Conservation (phyloP, 495 filamentous ascomycete species). For the Acidomyces sp. region DNA sequence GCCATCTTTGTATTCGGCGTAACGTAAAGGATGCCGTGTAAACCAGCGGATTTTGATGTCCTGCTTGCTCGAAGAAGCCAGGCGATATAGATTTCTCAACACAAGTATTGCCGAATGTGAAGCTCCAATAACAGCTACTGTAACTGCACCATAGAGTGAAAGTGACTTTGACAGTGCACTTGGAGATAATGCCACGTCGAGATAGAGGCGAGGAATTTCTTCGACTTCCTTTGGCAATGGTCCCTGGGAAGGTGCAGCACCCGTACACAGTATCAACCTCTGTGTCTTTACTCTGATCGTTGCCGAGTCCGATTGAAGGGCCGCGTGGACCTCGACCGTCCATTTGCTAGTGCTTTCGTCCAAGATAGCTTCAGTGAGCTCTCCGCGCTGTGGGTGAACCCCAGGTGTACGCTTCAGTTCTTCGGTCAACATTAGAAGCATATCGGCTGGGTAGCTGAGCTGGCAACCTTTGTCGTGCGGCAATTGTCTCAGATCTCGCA, state of each 20-base stretch:
- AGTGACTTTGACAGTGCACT: slow-evolving; percentile 35
- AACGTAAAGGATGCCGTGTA: slow-evolving; percentile 45
- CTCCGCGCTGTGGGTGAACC: slow-evolving; percentile 3
- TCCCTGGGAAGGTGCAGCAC: slow-evolving; percentile 37
- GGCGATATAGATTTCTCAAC: slow-evolving; percentile 43
- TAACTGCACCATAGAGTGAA: slow-evolving; percentile 26
- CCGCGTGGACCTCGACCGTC: not conserved
- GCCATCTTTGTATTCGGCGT: slow-evolving; percentile 47
- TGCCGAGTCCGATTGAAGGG: not conserved
- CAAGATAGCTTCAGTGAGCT: slow-evolving; percentile 3
- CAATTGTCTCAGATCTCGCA: slow-evolving; percentile 7
- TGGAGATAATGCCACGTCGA: slow-evolving; percentile 45
- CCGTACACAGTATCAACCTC: slow-evolving; percentile 46
- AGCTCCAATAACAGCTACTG: slow-evolving; percentile 44
- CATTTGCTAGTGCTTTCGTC: slow-evolving; percentile 5
- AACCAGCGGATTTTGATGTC: slow-evolving; percentile 47
- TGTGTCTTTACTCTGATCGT: slow-evolving; percentile 8
- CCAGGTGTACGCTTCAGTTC: slow-evolving; percentile 9
- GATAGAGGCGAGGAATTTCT: slow-evolving; percentile 32
- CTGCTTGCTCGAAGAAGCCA: slow-evolving; percentile 38
- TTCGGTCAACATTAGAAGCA: slow-evolving; percentile 16
- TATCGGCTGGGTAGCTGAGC: slow-evolving; percentile 15
- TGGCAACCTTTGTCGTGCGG: slow-evolving; percentile 15
- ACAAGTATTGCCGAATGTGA: slow-evolving; percentile 51
- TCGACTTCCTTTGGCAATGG: slow-evolving; percentile 30